Evolutionary conservation across 2,329 filamentous ascomycete genomes (phyloP).

Genomic region (Taxawa tesnikishii): DNA sequence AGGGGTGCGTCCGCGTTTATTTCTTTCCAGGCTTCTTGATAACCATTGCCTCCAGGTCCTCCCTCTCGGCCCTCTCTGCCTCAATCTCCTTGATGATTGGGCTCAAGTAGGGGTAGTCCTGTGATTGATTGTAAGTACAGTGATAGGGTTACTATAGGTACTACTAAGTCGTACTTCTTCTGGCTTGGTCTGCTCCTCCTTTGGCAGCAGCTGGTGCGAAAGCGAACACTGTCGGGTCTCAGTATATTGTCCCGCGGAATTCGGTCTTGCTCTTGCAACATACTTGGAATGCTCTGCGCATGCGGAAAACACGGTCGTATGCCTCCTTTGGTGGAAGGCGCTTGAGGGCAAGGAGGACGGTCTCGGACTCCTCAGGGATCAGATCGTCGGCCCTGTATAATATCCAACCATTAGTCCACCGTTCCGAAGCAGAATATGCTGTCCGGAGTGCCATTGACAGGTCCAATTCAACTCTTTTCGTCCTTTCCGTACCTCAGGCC

Average conservation of each 20-base stretch:
- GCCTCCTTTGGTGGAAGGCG: slow-evolving; percentile 80
- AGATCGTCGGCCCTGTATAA: slow-evolving; percentile 74
- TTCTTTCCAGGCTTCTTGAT: slow-evolving; percentile 30
- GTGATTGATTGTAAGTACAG: slow-evolving; percentile 12
- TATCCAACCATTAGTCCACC: neutral
- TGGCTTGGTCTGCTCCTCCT: slow-evolving; percentile 54
- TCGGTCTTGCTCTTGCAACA: slow-evolving; percentile 26
- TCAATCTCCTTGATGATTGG: slow-evolving; percentile 59
- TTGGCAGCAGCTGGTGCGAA: slow-evolving; percentile 51
- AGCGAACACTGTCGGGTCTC: slow-evolving; percentile 45
- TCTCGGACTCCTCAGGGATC: slow-evolving; percentile 82
- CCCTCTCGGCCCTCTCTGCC: slow-evolving; percentile 52
- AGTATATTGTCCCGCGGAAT: neutral
- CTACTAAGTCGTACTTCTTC: slow-evolving; percentile 41
- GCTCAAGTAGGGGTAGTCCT: slow-evolving; percentile 56
- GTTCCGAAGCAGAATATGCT: neutral
- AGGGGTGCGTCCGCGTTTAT: neutral
- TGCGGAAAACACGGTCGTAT: slow-evolving; percentile 95
- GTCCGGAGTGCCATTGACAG: too few relatives aligned
- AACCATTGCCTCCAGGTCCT: slow-evolving; percentile 55
- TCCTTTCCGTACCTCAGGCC: slow-evolving; percentile 70
- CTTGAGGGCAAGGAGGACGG: slow-evolving; percentile 76
- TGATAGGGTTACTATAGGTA: neutral
- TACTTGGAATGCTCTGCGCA: slow-evolving; percentile 90
- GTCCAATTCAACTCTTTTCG: neutral